phyloP scores from a whole-genome alignment of 2,329 filamentous ascomycete species.

The Mycosphaerella sp. region DNA sequence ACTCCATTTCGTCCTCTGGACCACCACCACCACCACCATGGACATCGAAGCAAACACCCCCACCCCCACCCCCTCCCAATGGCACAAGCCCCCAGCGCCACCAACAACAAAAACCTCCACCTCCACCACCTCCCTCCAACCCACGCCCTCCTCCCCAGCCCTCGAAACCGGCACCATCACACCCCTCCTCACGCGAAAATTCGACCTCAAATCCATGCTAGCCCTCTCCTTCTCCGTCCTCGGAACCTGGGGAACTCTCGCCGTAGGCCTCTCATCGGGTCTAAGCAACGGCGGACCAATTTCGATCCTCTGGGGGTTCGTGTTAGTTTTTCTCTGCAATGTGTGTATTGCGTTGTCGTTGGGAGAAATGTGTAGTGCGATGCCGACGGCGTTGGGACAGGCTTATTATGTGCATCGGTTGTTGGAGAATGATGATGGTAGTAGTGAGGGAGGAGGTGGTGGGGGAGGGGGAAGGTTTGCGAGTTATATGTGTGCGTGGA shows the following conservation, averaged over 20 bases:
- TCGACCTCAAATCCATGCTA: constrained; percentile 52
- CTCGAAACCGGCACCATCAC: constrained; percentile 41
- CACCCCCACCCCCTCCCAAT: neutral
- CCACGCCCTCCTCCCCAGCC: constrained; percentile 9
- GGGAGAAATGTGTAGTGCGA: constrained; percentile 52
- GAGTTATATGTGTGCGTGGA: constrained; percentile 55
- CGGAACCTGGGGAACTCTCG: constrained; percentile 54
- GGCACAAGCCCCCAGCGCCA: too few species aligned
- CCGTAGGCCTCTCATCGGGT: constrained; percentile 47
- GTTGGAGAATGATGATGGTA: neutral
- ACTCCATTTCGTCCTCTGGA: too few species aligned
- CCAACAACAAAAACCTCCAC: too few species aligned
- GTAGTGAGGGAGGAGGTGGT: too few species aligned
- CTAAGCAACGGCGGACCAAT: constrained; percentile 51
- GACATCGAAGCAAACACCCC: constrained; percentile 8
- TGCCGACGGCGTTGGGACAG: constrained; percentile 56
- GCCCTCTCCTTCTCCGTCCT: constrained; percentile 52
- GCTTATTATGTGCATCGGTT: constrained; percentile 51
- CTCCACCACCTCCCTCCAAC: neutral
- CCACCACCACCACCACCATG: neutral
- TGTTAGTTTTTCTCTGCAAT: constrained; percentile 46
- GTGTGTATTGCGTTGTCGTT: constrained; percentile 50
- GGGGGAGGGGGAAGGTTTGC: constrained; percentile 40
- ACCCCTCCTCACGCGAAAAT: constrained; percentile 43
- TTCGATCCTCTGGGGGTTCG: constrained; percentile 51